phyloP scores from a whole-genome alignment of 2,329 filamentous ascomycete genomes.

The Ceratocystis cubensis region DNA sequence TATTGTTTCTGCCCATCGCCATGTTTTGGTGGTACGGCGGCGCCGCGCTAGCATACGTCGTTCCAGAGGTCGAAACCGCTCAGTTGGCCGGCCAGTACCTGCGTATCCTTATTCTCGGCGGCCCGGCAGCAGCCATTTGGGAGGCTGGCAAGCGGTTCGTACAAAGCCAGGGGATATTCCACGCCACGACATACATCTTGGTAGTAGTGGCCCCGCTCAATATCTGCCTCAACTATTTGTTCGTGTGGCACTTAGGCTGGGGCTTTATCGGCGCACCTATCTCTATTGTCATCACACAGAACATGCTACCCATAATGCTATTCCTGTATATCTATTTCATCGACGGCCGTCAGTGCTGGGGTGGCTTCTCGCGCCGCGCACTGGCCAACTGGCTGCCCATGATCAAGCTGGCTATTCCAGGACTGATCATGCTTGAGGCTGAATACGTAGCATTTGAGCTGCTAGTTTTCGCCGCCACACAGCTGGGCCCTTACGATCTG shows the following conservation, averaged over 20 bases:
- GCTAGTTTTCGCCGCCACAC: constrained; percentile 68
- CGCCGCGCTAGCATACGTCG: constrained; percentile 41
- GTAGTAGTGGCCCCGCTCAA: constrained; percentile 66
- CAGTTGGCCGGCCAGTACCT: constrained; percentile 60
- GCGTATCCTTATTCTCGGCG: constrained; percentile 56
- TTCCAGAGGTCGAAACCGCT: constrained; percentile 46
- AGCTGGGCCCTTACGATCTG: constrained; percentile 64
- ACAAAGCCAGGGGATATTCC: constrained; percentile 72
- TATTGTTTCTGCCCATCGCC: constrained; percentile 58
- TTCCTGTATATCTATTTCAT: constrained; percentile 66
- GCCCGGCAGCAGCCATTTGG: constrained; percentile 64
- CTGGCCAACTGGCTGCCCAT: constrained; percentile 63
- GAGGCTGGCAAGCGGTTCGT: constrained; percentile 70
- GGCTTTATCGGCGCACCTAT: constrained; percentile 73
- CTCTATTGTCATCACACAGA: constrained; percentile 67
- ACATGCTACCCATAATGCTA: constrained; percentile 61
- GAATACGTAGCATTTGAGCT: constrained; percentile 92
- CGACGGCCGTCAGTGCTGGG: constrained; percentile 69
- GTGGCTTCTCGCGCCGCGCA: constrained; percentile 59
- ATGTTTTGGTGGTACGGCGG: constrained; percentile 59
- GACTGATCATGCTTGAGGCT: constrained; percentile 85
- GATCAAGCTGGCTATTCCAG: constrained; percentile 77
- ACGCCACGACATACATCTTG: constrained; percentile 64
- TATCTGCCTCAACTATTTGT: constrained; percentile 62
- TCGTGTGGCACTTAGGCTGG: constrained; percentile 58